Evolutionary conservation across 495 filamentous ascomycete genomes (phyloP), one percentile per base, ranked within the genome.

Genomic region (Choiromyces venosus): DNA sequence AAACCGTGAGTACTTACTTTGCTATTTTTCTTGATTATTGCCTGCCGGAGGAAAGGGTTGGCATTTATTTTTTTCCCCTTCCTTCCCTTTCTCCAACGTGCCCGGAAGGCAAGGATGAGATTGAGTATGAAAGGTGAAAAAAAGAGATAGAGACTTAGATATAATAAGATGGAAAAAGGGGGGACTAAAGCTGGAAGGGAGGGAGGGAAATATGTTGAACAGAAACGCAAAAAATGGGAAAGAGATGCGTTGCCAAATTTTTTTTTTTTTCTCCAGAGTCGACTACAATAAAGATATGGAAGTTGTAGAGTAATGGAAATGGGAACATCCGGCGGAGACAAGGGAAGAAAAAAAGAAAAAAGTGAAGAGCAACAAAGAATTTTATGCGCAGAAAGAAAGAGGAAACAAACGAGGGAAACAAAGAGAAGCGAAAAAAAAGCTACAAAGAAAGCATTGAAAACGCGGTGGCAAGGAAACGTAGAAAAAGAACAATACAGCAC

Each of bases 1-100:
- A 67, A 73, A 69, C 69, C 68, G 72, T 77, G 76, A 73, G 70
- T 74, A 66, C 67, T 76, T 71, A 69, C 39, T 64, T 52, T 67
- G 36, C 73, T 76, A 72, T 76, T 77, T 75, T 75, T 68, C 64
- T 65, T 33, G 52, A 61, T 61, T 61, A 61, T 61, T 33, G n/a
- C 52, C 25, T 33, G 10, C 52, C 52, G 33, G 52, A n/a, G 5
- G 52, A 25, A 29, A 33, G 52, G 52, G 7, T 61, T 61, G 14
- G 14, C 39, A 14, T 40, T 42, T 42, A 1, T 42, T 18, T 61
- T 61, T 33, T 25, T 61, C 6, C 33, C 12, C 33, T 14, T 56
- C 25, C 10, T 25, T 33, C 21, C 21, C 7, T 61, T 33, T 61
- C 33, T 18, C 25, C 10, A 61, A 18, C 12, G 12, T 61, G 25